Base-by-base conservation (phyloP, 352 stramenopile species). In the Phytopythium vexans region DNA sequence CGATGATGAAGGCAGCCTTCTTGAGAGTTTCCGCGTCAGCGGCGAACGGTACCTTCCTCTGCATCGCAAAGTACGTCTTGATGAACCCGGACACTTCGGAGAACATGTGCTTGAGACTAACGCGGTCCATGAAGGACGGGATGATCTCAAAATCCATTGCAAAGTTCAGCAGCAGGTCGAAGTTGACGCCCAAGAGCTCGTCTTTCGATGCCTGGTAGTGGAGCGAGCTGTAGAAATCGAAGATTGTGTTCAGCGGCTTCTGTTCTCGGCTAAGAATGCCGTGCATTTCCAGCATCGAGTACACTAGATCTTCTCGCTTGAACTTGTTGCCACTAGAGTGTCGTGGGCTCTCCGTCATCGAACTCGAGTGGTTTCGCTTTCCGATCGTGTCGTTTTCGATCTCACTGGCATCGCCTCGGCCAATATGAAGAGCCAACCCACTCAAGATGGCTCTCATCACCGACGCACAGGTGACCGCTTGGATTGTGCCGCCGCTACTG, bases 131-230 rank as follows among this genome's bases (percentile, higher is more conserved):
- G 44, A 92, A 89, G 11, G 80, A 79, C 16, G 80, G 77, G 33
- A 91, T 82, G 50, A 92, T 72, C 43, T 91, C 82, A 48, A 92
- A 92, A 35, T 92, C 82, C 52, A 91, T 75, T 21, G 82, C 76
- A 45, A 92, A 91, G 50, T 70, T 73, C 9, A 92, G 68, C 32
- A 91, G 33, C 1, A 87, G 49, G 32, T 88, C 74, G 31, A 84
- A 88, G 36, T 64, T 80, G n/a, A 89, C 60, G 7, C 72, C 74
- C 16, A 87, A 68, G 0, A 81, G 60, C 8, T 89, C 76, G 4
- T 75, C 68, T 36, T 79, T 84, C 4, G 61, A 40, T 4, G 69
- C 46, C 0, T 73, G 60, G 42, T 82, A 60, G 46, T 87, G 70
- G 15, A 78, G 66, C 4, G 64, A 49, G 40, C 77, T 85, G 55